Base-by-base conservation (phyloP, 768 basidiomycete genomes). In the Amanita pallidorosea region DNA sequence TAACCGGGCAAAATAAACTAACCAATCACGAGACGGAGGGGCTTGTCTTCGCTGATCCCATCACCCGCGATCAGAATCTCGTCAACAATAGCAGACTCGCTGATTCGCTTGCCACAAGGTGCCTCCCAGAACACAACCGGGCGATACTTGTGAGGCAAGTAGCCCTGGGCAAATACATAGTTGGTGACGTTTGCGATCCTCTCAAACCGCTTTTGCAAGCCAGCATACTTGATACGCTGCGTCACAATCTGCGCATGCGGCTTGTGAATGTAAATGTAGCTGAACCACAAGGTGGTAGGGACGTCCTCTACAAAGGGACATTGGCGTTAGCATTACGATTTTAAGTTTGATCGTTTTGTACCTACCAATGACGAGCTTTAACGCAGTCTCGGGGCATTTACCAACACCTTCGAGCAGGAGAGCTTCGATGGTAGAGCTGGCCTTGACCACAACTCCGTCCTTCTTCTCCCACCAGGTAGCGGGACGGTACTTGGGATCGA, bases 131-230 rank as follows among this genome's bases (percentile, higher is more conserved):
- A 65, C 29, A 75, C 73, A 18, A 65, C 54, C 31, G 66, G 56
- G 47, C 72, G 62, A 36, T 63, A 48, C 45, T 67, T 60, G n/a
- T 61, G 54, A 6, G 65, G 57, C 13, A 68, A 57, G 58, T 66
- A 77, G 1, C 69, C 68, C 33, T 64, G 63, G 20, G 44, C 54
- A 60, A 76, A 77, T 55, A 75, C 63, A 51, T 75, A 53, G 64
- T 76, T 76, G 46, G 72, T 74, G 49, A 76, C 55, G 50, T 75
- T 68, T n/a, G 72, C 71, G 18, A 75, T 53, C 22, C 63, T 60
- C 53, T 70, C 71, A 46, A 70, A 60, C 56, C 61, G 67, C 31
- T 54, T 55, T 35, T 65, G 55, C 13, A 54, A 34, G 36, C 54
- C 53, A 35, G 68, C 64, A 35, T 75, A 63, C 59, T 68, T 70